Evolutionary conservation across 495 filamentous ascomycete species (phyloP).

Genomic region (Neurospora hispaniola): DNA sequence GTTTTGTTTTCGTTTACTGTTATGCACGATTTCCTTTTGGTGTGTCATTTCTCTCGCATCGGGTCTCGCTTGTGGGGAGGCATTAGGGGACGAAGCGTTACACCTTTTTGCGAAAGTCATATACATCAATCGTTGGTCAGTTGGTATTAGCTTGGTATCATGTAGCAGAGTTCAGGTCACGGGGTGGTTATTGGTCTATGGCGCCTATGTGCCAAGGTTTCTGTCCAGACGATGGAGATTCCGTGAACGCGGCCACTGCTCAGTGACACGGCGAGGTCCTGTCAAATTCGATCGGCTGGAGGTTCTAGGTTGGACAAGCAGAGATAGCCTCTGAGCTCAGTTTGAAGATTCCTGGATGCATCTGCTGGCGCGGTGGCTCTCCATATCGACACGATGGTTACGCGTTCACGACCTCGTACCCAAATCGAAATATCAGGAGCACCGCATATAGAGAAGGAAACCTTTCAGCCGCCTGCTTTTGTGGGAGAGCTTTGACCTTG

Average conservation of each 20-base stretch:
- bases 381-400: neutral
- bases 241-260: neutral
- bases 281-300: neutral
- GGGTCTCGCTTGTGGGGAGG: constrained; percentile 34
- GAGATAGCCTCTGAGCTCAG: neutral
- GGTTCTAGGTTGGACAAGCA: neutral
- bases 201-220: neutral
- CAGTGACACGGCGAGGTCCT: neutral
- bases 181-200: neutral
- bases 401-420: neutral
- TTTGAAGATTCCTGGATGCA: neutral
- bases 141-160: neutral
- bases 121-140: neutral
- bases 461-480: neutral
- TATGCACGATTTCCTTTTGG: constrained; percentile 12
- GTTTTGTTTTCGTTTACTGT: constrained; percentile 14
- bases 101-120: neutral
- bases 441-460: neutral
- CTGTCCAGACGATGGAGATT: neutral
- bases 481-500: neutral
- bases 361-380: neutral
- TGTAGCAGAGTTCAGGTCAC: neutral
- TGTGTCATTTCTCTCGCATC: constrained; percentile 22
- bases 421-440: neutral
- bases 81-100: constrained; percentile 24